phyloP scores from a whole-genome alignment of 805 yeast species.

The Starmerella geochares region DNA sequence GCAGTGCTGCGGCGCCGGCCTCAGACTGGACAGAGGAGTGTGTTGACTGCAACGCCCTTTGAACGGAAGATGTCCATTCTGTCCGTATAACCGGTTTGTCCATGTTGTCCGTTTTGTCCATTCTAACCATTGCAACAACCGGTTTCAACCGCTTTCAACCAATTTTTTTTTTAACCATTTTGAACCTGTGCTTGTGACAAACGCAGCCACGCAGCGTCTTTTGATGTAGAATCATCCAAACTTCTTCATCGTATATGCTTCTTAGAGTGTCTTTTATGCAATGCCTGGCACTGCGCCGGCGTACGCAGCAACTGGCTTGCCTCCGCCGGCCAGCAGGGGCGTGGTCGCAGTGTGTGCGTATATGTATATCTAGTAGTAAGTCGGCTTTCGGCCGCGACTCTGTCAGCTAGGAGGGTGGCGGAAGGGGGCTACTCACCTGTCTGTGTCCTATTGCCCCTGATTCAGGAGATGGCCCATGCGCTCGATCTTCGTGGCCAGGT shows the following conservation, averaged over 20 bases:
- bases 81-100: background rate
- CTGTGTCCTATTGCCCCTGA: background rate
- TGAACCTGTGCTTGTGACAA: too few species aligned
- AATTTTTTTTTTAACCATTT: too few species aligned
- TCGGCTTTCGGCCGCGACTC: background rate
- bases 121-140: too few species aligned
- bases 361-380: too few species aligned
- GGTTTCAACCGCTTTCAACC: too few species aligned
- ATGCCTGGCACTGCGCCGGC: background rate
- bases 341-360: background rate
- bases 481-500: slow-evolving; percentile 85
- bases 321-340: too few species aligned
- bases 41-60: background rate
- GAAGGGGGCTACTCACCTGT: too few species aligned
- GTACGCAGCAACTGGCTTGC: too few species aligned
- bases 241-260: background rate
- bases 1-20: too few species aligned
- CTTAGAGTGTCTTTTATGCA: background rate
- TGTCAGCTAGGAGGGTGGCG: too few species aligned
- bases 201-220: too few species aligned
- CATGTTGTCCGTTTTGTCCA: background rate
- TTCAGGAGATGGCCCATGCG: slow-evolving; percentile 87
- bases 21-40: background rate
- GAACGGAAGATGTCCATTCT: background rate
- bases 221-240: too few species aligned